Evolutionary conservation across 139 green algal species (phyloP).

Genomic region (Auxenochlorella pyrenoidosa): DNA sequence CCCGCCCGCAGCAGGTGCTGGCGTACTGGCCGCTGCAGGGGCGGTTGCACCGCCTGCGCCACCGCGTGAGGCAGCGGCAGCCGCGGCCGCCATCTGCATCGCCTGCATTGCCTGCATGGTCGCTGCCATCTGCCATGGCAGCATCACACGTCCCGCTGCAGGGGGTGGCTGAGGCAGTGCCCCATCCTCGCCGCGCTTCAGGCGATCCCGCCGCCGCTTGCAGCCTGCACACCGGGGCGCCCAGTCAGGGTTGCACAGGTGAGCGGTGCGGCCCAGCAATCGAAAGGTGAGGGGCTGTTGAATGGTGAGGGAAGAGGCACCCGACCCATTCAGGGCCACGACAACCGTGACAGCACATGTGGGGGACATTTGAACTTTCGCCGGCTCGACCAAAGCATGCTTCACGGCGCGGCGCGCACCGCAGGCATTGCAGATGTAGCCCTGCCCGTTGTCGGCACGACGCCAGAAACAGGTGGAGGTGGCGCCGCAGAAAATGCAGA

Average conservation of each 20-base stretch:
- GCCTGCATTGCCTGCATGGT: neutral
- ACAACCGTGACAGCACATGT: too few species aligned
- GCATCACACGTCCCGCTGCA: neutral
- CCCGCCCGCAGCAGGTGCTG: neutral
- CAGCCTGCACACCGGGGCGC: neutral
- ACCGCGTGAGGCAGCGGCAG: neutral
- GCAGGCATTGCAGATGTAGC: conserved; percentile 35
- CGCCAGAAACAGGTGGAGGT: conserved; percentile 33
- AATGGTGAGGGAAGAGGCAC: too few species aligned
- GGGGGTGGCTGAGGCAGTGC: neutral
- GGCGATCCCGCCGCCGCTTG: conserved; percentile 16
- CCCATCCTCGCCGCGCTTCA: neutral
- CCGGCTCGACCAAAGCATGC: neutral
- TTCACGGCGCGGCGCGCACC: neutral
- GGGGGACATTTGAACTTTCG: too few species aligned
- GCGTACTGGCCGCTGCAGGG: neutral
- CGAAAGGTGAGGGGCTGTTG: too few species aligned
- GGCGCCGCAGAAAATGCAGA: conserved; percentile 24
- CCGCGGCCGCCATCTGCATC: neutral
- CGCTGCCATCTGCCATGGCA: neutral
- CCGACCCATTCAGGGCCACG: too few species aligned
- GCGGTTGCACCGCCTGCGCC: neutral
- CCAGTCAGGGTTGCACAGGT: neutral
- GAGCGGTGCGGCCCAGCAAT: too few species aligned
- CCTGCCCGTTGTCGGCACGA: conserved; percentile 13